phyloP scores from a whole-genome alignment of 768 basidiomycete genomes.

The Suillus alpinus region DNA sequence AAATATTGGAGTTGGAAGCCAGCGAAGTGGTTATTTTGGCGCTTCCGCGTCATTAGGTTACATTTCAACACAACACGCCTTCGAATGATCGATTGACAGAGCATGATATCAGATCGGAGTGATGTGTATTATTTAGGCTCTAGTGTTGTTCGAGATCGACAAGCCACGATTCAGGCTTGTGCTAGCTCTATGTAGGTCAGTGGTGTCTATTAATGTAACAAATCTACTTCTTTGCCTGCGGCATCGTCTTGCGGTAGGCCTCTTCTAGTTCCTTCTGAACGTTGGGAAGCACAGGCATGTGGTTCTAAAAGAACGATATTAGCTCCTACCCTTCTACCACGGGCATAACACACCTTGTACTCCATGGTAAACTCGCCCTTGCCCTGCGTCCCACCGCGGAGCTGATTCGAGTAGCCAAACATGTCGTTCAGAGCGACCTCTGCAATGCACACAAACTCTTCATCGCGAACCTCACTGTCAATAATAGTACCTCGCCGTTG shows the following conservation, averaged over 20 bases:
- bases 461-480: conserved; percentile 94
- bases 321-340: not conserved
- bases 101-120: not conserved
- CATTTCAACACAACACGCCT: not conserved
- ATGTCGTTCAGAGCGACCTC: conserved; percentile 97
- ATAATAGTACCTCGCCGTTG: conserved; percentile 89
- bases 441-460: conserved; percentile 89
- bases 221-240: conserved; percentile 66
- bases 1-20: conserved; percentile 61
- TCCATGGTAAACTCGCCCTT: conserved; percentile 89
- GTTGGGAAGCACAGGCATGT: conserved; percentile 80
- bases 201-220: not conserved
- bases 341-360: conserved; percentile 55
- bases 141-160: not conserved
- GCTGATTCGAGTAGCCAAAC: conserved; percentile 94
- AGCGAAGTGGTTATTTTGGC: conserved; percentile 34
- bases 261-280: conserved; percentile 89
- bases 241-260: conserved; percentile 76
- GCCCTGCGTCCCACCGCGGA: conserved; percentile 93
- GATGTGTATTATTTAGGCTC: not conserved
- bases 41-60: conserved; percentile 1
- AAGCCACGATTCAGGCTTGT: not conserved
- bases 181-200: not conserved
- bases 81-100: not conserved
- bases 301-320: conserved; percentile 46